Conservation (phyloP, 2,329 filamentous ascomycete species). For the Colletotrichum sp. region DNA sequence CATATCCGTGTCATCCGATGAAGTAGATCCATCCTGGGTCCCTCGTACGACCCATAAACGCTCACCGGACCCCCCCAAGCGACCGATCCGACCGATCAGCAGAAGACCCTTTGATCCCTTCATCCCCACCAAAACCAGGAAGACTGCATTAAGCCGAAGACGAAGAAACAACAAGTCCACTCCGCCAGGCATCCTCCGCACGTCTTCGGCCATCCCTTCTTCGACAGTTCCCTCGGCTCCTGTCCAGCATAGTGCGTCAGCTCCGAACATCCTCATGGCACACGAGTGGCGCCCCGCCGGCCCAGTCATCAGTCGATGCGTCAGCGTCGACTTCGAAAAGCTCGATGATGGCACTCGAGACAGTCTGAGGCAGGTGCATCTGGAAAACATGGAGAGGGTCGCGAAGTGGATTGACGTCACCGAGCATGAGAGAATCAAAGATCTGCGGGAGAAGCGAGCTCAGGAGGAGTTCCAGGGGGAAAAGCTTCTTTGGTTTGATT, state of each 20-base stretch:
- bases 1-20: not conserved
- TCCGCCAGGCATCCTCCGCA: not conserved
- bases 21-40: not conserved
- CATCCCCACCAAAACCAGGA: too few relatives aligned
- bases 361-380: not conserved
- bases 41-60: not conserved
- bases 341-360: not conserved
- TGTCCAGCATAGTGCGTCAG: not conserved
- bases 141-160: too few relatives aligned
- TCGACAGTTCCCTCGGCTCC: not conserved
- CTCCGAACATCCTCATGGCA: not conserved
- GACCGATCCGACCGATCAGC: not conserved
- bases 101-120: not conserved
- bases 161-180: not conserved
- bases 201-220: not conserved
- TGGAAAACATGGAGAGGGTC: not conserved
- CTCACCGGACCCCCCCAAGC: not conserved
- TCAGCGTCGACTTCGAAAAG: not conserved
- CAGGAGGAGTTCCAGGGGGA: not conserved
- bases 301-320: not conserved
- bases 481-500: not conserved
- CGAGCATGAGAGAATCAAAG: not conserved
- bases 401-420: not conserved
- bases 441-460: not conserved
- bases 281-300: not conserved